phyloP scores from a whole-genome alignment of 139 green algal species.

The Tetraselmis striata region DNA sequence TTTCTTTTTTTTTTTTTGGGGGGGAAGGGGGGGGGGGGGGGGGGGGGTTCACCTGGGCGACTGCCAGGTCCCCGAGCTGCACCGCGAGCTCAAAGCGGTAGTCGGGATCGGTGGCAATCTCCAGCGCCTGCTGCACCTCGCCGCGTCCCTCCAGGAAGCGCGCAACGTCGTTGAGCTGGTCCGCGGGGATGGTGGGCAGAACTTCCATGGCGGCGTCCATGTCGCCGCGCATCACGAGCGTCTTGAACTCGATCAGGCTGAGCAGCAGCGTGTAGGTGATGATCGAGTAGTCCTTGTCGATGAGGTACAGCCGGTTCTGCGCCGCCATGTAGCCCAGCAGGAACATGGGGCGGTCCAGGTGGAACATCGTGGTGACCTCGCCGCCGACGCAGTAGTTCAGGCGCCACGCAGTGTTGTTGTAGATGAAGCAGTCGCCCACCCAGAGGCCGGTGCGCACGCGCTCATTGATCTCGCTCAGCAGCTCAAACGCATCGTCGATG shows the following conservation, averaged over 20 bases:
- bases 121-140: slow-evolving; percentile 69
- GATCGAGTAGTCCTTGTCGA: slow-evolving; percentile 69
- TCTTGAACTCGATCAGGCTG: slow-evolving; percentile 95
- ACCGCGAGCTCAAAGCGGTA: slow-evolving; percentile 90
- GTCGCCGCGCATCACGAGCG: slow-evolving; percentile 71
- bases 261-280: slow-evolving; percentile 91
- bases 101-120: slow-evolving; percentile 86
- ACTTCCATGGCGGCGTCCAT: slow-evolving; percentile 56
- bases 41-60: slow-evolving; percentile 36
- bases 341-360: slow-evolving; percentile 95
- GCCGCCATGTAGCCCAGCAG: slow-evolving; percentile 92
- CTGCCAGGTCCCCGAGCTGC: slow-evolving; percentile 76
- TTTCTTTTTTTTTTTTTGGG: too few relatives aligned
- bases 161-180: slow-evolving; percentile 78
- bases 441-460: slow-evolving; percentile 59
- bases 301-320: slow-evolving; percentile 85
- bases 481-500: slow-evolving; percentile 94
- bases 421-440: slow-evolving; percentile 98
- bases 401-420: slow-evolving; percentile 93
- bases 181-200: slow-evolving; percentile 54
- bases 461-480: slow-evolving; percentile 84
- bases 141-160: slow-evolving; percentile 91
- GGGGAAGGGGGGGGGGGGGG: background rate
- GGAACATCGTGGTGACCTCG: slow-evolving; percentile 93
- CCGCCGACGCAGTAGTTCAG: slow-evolving; percentile 96